A percentile compares a stretch with the other conserved stretches of the same genome.
phyloP scores from a whole-genome alignment of 345 rosid genomes.

The Arabidopsis arenosa region DNA sequence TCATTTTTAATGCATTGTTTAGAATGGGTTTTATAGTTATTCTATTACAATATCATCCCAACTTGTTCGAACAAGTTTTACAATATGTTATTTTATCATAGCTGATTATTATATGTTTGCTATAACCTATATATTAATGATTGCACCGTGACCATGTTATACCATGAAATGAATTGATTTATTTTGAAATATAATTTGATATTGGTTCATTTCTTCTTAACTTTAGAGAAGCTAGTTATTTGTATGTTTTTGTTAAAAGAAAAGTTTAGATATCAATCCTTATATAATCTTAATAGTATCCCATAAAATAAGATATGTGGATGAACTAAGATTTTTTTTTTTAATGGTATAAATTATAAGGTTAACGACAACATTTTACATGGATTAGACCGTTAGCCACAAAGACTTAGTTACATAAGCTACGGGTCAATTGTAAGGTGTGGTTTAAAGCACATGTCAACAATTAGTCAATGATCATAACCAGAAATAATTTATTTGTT shows the following conservation, averaged over 20 bases:
- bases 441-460: not conserved
- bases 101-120: conserved; percentile 4
- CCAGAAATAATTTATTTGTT: too few species aligned
- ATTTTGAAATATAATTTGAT: not conserved
- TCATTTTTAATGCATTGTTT: conserved; percentile 7
- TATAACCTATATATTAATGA: conserved; percentile 1
- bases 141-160: conserved; percentile 23
- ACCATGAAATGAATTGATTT: not conserved
- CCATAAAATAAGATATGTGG: not conserved
- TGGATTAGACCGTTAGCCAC: not conserved
- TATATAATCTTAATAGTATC: not conserved
- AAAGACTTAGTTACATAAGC: too few species aligned
- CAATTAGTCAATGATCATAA: too few species aligned
- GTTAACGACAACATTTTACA: too few species aligned
- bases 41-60: conserved; percentile 26
- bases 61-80: conserved; percentile 22
- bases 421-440: not conserved
- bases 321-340: too few species aligned
- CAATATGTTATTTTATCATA: not conserved
- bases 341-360: too few species aligned
- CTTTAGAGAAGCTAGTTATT: not conserved
- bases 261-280: not conserved
- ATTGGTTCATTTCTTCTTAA: not conserved
- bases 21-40: conserved; percentile 15
- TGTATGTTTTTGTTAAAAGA: not conserved